A percentile compares a stretch with the other conserved stretches of the same genome.
Evolutionary conservation across 1,139 yeast genomes (phyloP).

Genomic region (Schizosaccharomyces versatilis): DNA sequence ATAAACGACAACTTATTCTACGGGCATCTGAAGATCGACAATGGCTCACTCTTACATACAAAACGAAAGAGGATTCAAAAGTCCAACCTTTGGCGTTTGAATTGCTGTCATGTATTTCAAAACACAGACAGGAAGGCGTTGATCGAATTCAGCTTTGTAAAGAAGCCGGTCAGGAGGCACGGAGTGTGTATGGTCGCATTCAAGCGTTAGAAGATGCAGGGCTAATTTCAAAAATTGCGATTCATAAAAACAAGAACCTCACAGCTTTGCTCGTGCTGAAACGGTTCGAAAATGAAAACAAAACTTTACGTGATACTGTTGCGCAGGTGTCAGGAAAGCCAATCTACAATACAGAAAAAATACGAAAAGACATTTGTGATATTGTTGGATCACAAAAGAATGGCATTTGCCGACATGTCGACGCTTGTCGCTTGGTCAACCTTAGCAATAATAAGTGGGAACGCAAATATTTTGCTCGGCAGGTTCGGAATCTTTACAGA

Average conservation of each 20-base stretch:
- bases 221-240: background rate
- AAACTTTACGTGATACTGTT: background rate
- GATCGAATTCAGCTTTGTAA: background rate
- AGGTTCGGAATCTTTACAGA: background rate
- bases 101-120: background rate
- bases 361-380: background rate
- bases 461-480: constrained; percentile 1
- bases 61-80: background rate
- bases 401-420: constrained; percentile 1
- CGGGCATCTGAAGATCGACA: background rate
- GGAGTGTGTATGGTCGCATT: background rate
- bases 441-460: background rate
- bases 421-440: background rate
- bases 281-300: background rate
- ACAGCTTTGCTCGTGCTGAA: background rate
- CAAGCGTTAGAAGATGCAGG: constrained; percentile 1
- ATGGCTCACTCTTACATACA: constrained; percentile 1
- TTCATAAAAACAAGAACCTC: background rate
- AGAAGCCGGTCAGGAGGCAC: background rate
- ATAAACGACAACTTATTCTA: background rate
- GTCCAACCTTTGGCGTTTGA: background rate
- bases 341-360: background rate
- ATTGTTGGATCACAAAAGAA: background rate
- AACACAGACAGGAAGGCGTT: background rate
- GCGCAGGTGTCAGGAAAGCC: background rate